Evolutionary conservation across 2,329 filamentous ascomycete species (phyloP).

Genomic region (Emericellopsis cladophorae): DNA sequence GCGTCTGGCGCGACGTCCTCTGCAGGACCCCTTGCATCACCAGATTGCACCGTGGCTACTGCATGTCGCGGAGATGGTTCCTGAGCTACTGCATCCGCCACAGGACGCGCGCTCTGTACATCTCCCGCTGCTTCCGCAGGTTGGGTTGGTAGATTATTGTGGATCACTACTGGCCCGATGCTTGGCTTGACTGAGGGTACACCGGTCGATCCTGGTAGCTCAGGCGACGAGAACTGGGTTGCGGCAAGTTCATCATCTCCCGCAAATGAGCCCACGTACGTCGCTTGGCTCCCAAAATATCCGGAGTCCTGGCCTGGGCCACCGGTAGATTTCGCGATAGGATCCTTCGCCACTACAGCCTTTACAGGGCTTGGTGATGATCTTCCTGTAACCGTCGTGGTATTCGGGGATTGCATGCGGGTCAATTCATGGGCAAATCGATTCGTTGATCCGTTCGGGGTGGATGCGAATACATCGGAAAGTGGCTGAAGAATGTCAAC

Average conservation of each 20-base stretch:
- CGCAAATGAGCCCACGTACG: constrained; percentile 8
- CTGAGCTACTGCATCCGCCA: constrained; percentile 3
- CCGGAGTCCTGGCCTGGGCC: constrained; percentile 44
- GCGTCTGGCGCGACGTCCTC: neutral
- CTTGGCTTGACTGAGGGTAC: too few species aligned
- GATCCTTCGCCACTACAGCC: constrained; percentile 16
- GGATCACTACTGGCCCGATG: constrained; percentile 3
- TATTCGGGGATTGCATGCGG: constrained; percentile 41
- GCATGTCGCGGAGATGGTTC: neutral
- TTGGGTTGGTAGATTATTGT: constrained; percentile 18
- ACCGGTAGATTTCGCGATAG: constrained; percentile 15
- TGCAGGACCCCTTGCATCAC: constrained; percentile 7
- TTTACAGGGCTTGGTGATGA: constrained; percentile 21
- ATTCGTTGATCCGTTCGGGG: constrained; percentile 39
- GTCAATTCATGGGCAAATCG: constrained; percentile 36
- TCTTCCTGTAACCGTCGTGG: constrained; percentile 40
- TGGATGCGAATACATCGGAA: constrained; percentile 44
- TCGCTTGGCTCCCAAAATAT: constrained; percentile 54
- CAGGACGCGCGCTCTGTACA: constrained; percentile 21
- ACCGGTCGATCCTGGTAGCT: too few species aligned
- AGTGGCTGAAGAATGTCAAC: constrained; percentile 35
- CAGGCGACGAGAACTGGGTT: neutral
- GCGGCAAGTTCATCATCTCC: constrained; percentile 6
- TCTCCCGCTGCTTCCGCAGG: constrained; percentile 31
- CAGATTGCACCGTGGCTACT: constrained; percentile 5